Percentiles rank a stretch among this genome's conserved stretches.
Evolutionary conservation across 202 grass and related monocot genomes (phyloP).

Genomic region (Bolboschoenoplectus hybrid): DNA sequence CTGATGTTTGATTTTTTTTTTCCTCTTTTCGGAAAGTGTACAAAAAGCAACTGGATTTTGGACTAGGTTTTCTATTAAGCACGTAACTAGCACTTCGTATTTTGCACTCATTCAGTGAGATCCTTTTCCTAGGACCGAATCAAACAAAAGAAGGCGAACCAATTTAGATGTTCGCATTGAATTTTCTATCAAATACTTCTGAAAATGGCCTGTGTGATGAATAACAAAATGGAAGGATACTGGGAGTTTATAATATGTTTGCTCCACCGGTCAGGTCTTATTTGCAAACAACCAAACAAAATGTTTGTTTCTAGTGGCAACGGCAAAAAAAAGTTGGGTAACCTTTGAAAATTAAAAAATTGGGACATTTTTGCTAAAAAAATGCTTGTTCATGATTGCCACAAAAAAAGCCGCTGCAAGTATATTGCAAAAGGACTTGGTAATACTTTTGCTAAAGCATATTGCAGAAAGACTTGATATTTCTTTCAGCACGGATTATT

Average conservation of each 20-base stretch:
- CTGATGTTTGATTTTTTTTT: background rate
- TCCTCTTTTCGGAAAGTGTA: background rate
- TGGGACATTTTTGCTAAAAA: background rate
- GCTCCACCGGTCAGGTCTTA: background rate
- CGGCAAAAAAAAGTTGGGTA: background rate
- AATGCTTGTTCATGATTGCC: background rate
- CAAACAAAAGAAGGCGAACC: background rate
- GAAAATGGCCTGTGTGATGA: background rate
- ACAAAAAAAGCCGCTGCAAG: background rate
- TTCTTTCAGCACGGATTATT: background rate
- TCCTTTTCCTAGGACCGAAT: background rate
- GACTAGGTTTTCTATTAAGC: background rate
- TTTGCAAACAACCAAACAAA: conserved; percentile 6
- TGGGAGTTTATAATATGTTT: conserved; percentile 14
- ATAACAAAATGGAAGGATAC: background rate
- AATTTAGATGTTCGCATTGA: conserved; percentile 2
- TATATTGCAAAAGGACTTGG: conserved; percentile 20
- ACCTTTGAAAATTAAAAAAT: background rate
- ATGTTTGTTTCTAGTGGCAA: background rate
- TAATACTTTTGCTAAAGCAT: conserved; percentile 4
- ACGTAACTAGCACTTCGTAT: background rate
- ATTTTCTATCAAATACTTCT: too few species aligned
- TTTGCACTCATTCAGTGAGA: background rate
- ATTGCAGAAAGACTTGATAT: background rate
- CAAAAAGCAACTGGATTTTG: background rate